phyloP scores from a whole-genome alignment of 306 rosid genomes.

The Medicago lupulina region DNA sequence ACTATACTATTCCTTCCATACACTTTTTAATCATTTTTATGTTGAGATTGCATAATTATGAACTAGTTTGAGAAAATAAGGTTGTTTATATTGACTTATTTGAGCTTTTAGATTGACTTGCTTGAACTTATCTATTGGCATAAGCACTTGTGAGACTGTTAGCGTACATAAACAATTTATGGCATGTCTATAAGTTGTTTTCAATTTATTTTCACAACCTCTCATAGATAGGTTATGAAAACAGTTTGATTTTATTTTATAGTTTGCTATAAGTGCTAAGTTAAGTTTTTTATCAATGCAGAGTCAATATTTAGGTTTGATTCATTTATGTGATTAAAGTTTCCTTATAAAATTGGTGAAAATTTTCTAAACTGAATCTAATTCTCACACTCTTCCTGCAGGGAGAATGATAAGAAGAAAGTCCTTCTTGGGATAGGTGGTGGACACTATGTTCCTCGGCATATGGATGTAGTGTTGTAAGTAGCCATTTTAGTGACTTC shows the following conservation, averaged over 20 bases:
- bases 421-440: constrained; percentile 96
- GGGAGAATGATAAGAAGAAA: constrained; percentile 74
- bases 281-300: too few relatives aligned
- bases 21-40: constrained; percentile 1
- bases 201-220: not conserved
- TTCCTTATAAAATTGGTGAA: constrained; percentile 9
- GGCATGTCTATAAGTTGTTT: not conserved
- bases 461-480: constrained; percentile 88
- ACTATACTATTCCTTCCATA: constrained; percentile 21
- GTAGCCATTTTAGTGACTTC: constrained; percentile 31
- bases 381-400: constrained; percentile 38
- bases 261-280: too few relatives aligned
- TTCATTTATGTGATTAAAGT: constrained; percentile 16
- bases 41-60: constrained; percentile 22
- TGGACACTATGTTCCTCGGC: constrained; percentile 95
- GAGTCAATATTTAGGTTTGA: not conserved
- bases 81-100: not conserved
- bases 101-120: not conserved
- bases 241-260: too few relatives aligned
- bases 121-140: not conserved
- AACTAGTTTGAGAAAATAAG: not conserved
- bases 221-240: not conserved
- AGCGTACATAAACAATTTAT: not conserved
- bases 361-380: constrained; percentile 25
- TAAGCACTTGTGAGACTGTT: not conserved